These are phyloP conservation scores for Trichothecium sympodiale DNA, from an alignment of 2,329 filamentous ascomycete genomes.

Conservation along the genomic window DNA sequence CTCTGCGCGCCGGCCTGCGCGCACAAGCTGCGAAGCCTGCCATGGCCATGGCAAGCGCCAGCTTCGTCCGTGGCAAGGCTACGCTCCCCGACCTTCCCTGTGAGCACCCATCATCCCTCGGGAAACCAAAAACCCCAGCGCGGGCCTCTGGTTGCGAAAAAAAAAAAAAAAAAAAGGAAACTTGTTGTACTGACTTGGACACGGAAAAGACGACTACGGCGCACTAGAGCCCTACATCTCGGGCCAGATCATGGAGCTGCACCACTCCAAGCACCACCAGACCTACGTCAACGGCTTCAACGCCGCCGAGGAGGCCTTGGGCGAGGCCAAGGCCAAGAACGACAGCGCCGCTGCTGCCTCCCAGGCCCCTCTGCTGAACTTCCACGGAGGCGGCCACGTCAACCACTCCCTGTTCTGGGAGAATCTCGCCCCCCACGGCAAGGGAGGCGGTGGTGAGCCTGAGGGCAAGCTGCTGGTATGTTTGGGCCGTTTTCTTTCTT, in stretches of 20 bases:
- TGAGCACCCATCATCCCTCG: no score
- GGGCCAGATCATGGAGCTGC: slow-evolving; percentile 90
- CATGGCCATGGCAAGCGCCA: slow-evolving; percentile 59
- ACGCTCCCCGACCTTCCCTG: slow-evolving; percentile 80
- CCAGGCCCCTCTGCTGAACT: slow-evolving; percentile 51
- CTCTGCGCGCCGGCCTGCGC: slow-evolving; percentile 60
- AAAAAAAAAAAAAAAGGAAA: background rate
- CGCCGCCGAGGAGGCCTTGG: slow-evolving; percentile 61
- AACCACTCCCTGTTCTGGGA: slow-evolving; percentile 86
- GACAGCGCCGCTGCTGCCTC: slow-evolving; percentile 39
- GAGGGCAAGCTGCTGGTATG: slow-evolving; percentile 47
- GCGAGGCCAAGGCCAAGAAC: slow-evolving; percentile 51
- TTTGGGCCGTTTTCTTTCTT: no score
- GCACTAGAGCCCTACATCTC: slow-evolving; percentile 80
- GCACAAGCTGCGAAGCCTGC: slow-evolving; percentile 50
- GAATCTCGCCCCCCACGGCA: slow-evolving; percentile 59
- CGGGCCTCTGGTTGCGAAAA: background rate
- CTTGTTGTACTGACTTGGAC: background rate
- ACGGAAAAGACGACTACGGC: slow-evolving; percentile 73
- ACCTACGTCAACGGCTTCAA: slow-evolving; percentile 90
- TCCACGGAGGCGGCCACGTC: slow-evolving; percentile 77
- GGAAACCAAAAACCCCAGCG: no score
- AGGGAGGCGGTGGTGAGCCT: slow-evolving; percentile 50
- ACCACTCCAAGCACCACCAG: slow-evolving; percentile 90
- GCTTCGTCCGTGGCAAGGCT: slow-evolving; percentile 76